Evolutionary conservation across 2,329 filamentous ascomycete genomes (phyloP).

Genomic region (Chaetomiaceae sp.): DNA sequence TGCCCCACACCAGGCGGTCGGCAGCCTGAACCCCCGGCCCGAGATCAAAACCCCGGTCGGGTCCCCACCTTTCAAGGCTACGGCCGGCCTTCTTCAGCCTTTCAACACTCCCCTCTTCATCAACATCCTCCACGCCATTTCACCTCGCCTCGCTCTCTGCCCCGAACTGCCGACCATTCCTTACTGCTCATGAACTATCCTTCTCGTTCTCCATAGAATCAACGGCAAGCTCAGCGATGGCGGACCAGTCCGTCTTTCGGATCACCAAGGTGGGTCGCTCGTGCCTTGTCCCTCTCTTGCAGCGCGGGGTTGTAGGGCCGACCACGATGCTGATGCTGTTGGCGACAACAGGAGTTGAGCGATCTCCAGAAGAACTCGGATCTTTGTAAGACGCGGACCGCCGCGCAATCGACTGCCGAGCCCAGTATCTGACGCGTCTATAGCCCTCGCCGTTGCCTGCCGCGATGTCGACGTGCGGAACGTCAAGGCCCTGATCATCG

Average conservation of each 20-base stretch:
- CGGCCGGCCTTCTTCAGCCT: background rate
- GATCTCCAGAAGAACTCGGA: slow-evolving; percentile 81
- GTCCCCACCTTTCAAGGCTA: background rate
- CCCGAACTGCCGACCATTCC: background rate
- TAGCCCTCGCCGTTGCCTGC: slow-evolving; percentile 82
- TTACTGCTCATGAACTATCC: slow-evolving; percentile 5
- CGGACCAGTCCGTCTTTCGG: slow-evolving; percentile 81
- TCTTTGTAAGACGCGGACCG: slow-evolving; percentile 58
- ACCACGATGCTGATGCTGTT: slow-evolving; percentile 24
- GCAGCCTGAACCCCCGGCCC: slow-evolving; percentile 9
- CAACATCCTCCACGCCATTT: background rate
- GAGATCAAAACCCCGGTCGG: too few relatives aligned
- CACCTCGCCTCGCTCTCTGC: background rate
- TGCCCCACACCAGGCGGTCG: background rate
- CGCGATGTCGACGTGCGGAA: slow-evolving; percentile 84
- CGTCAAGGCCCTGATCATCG: slow-evolving; percentile 82
- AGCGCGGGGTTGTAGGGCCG: slow-evolving; percentile 33
- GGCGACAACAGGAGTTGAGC: slow-evolving; percentile 63
- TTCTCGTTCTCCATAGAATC: background rate
- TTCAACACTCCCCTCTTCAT: background rate
- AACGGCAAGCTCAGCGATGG: slow-evolving; percentile 47
- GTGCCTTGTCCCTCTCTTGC: slow-evolving; percentile 15
- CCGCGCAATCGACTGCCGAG: background rate
- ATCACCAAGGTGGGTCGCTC: slow-evolving; percentile 67
- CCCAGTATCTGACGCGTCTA: slow-evolving; percentile 17